Base-by-base conservation (phyloP, 2,329 filamentous ascomycete species). In the Cladosporium sp. region DNA sequence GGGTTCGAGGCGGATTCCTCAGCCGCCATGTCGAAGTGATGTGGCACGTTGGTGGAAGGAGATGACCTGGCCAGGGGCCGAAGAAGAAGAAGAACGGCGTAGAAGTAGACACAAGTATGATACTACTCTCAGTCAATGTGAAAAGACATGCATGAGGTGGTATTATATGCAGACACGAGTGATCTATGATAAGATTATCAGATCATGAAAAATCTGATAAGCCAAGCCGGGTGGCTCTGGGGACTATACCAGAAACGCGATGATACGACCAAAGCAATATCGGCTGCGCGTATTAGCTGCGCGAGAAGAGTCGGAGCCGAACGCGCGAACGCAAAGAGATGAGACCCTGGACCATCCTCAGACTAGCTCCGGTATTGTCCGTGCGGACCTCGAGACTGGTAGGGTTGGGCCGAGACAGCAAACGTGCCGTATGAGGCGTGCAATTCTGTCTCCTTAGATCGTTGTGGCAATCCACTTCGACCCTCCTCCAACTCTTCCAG, bases 171-270 rank as follows among this genome's bases (percentile, higher is more conserved):
- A 15, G 25, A 28, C n/a, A 3, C 12, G 20, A 12, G 12, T 28
- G 42, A 3, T 25, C n/a, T 8, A n/a, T 45, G 42, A 45, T 9
- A n/a, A 25, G 24, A 25, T 45, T 45, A 45, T 45, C 42, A 45
- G 42, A 45, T 45, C 42, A 25, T 45, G 42, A 45, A 45, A 45
- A 45, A 45, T 45, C 42, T 45, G 42, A 45, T 45, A 45, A 45
- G 42, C 42, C 42, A 45, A 45, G 42, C 42, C 24, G n/a, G 4
- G 28, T 28, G 4, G 15, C n/a, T 8, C 3, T n/a, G 12, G n/a
- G 13, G 25, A 13, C 25, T 45, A 28, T 24, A 15, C 42, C 42
- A 28, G 17, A 45, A 28, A 2, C 13, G 13, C 4, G 2, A 12
- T 19, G 4, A 28, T 28, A 45, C 42, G 42, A 45, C 10, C 42